Base-by-base conservation (phyloP, 2,329 filamentous ascomycete species). In the Aspergillus unguis region DNA sequence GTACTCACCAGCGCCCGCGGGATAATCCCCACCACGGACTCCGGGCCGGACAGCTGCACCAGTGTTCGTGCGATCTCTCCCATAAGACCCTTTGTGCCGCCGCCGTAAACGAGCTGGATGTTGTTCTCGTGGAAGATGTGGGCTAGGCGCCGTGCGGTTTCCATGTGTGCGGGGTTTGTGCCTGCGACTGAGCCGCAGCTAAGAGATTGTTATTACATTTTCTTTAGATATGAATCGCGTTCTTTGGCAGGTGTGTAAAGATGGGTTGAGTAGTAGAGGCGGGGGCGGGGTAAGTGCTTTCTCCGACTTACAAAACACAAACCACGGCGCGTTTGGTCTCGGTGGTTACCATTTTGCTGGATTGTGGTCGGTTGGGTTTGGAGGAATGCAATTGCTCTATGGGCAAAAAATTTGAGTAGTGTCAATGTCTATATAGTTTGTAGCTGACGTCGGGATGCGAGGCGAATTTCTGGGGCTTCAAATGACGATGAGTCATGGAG, bases 41-140 rank as follows among this genome's bases (percentile, higher is more conserved):
- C 72, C 0, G 92, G 90, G 2, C 94, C 92, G 4, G 86, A 85
- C 57, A 96, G 83, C 0, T 87, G 80, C 61, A 95, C 90, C 28
- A 99, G 85, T 0, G 90, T 92, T 64, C 86, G 87, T 42, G 94
- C 90, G 8, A 97, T 74, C 69, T 96, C 91, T 67, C 94, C 94
- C 94, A 99, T 99, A 42, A 99, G 81, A 7, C 94, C 94, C 35
- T 90, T 85, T 2, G 92, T 97, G 65, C 94, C 94, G 62, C 94
- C 94, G 62, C 94, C 94, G 72, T 97, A 99, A 59, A 97, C 91
- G 40, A 99, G 84, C 7, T 83, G 81, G 64, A 95, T 90, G 69
- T 89, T 85, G 66, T 88, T 81, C 46, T 81, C 79, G 68, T 91
- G 87, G 75, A 97, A 87, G 59, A 80, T 78, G 32, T 77, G 77